Evolutionary conservation across 208 protist species (phyloP).

Genomic region (Trypanosoma caninum): DNA sequence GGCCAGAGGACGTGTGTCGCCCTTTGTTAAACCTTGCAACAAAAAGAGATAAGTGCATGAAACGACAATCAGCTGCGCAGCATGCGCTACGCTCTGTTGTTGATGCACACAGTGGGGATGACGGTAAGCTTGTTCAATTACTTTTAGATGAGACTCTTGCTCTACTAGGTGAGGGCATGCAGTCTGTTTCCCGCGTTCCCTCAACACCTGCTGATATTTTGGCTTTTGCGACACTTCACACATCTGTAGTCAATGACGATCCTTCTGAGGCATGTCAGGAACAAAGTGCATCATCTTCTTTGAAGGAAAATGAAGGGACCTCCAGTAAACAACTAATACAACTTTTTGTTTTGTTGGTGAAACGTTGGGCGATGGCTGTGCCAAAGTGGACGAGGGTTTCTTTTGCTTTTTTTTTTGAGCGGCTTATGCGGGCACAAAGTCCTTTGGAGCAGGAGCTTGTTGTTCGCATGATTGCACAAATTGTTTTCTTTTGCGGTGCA

Average conservation of each 20-base stretch:
- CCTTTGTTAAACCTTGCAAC: constrained; percentile 58
- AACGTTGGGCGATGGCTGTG: constrained; percentile 15
- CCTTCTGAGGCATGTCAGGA: neutral
- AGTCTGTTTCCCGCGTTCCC: constrained; percentile 5
- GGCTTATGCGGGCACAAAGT: constrained; percentile 8
- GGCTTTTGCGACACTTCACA: constrained; percentile 24
- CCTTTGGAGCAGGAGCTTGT: constrained; percentile 21
- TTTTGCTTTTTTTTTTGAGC: constrained; percentile 2
- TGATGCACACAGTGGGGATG: constrained; percentile 37
- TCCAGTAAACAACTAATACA: constrained; percentile 1
- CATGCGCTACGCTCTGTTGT: constrained; percentile 48
- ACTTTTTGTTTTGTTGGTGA: constrained; percentile 12
- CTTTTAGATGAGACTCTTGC: constrained; percentile 29
- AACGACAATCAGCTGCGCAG: constrained; percentile 46
- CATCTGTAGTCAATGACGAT: neutral
- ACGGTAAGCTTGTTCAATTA: constrained; percentile 32
- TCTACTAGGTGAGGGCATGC: constrained; percentile 10
- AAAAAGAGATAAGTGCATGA: constrained; percentile 43
- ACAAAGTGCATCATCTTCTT: neutral
- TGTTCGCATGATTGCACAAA: constrained; percentile 14
- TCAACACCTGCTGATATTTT: constrained; percentile 27
- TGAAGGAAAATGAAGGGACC: neutral
- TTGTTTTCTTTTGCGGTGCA: constrained; percentile 13
- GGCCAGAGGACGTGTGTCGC: constrained; percentile 61
- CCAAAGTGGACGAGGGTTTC: constrained; percentile 2